Evolutionary conservation across 2,329 filamentous ascomycete genomes (phyloP), one percentile per base, ranked within the genome.

Genomic region (Chaetomium sp.): DNA sequence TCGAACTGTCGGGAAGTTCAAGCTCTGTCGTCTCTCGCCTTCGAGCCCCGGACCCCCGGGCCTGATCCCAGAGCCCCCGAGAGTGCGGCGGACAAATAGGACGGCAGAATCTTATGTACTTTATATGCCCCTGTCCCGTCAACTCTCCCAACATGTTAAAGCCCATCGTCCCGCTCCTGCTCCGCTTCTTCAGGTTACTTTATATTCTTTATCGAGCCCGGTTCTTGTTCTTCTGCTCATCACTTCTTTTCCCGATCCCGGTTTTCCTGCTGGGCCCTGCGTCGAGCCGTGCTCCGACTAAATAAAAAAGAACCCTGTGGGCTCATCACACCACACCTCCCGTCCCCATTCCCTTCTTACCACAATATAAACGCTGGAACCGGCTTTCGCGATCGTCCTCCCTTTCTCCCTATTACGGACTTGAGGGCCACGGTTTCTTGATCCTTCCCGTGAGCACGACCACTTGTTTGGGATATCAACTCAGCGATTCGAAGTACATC

Each of bases 151-250:
- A 37, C 34, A 41, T 36, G 41, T 42, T n/a, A 32, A 45, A 35
- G 47, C 34, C 45, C 43, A 2, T 42, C 14, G 12, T 42, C 56
- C 53, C 40, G 37, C 43, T 42, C 12, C 11, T 48, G 53, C 50
- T 41, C 14, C 34, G 36, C 38, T 50, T 45, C 14, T 12, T 42
- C 6, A 14, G 11, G 11, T 46, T 47, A 43, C 54, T 10, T 50
- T 54, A 49, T 54, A 10, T 57, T 59, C 54, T 47, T 27, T 59
- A 49, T 54, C 47, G 46, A 55, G 49, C 43, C 49, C 41, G 48
- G 54, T 56, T 50, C 45, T 55, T 55, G 44, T 42, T 43, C 48
- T 41, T 49, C 53, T 53, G 49, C 53, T 48, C 38, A 54, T 56
- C 44, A 47, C 38, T 58, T 56, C 47, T 33, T 54, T 55, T 53